Evolutionary conservation across 2,329 filamentous ascomycete genomes (phyloP), one percentile per base, ranked within the genome.

Genomic region (Trichophyton benhamiae): DNA sequence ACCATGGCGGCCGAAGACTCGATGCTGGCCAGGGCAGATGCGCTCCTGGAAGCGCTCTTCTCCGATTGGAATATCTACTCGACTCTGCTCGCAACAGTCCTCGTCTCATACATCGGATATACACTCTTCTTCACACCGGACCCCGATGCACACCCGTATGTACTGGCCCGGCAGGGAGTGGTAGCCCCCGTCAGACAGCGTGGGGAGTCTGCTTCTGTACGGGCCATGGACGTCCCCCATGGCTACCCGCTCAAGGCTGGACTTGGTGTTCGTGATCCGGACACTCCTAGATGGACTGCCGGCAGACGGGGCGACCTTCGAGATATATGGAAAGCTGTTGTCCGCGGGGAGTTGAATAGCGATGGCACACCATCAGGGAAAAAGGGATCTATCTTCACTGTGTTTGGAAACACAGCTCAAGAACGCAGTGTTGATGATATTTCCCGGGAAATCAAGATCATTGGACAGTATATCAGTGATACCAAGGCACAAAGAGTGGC

Each of bases 261-360:
- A 3, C 79, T 95, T 57, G 89, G 89, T 66, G 88, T 97, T 61
- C 92, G 90, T 76, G 87, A 91, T 60, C 77, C 86, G 0, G 87
- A 86, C 49, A 84, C 87, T 53, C 87, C 89, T 55, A 90, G 90
- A 75, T 96, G 91, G 88, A 82, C 87, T 8, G 79, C 82, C 61
- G 92, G 92, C 57, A 85, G 88, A 61, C 86, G 95, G 72, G 94
- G 94, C 52, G 92, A 99, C 68, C 78, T 99, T 66, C 83, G 92
- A 60, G 92, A 99, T 74, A 80, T 99, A 61, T 99, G 94, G 94
- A 84, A 86, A 65, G 82, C 83, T 69, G 87, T 85, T 48, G 79
- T 86, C 8, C 79, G 79, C 61, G 89, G 89, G 58, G 77, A 82
- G 7, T 75, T 82, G 15, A 82, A 85, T 61, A 83, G 85, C 41